Percentiles rank a stretch among this genome's conserved stretches.
These are phyloP conservation scores for Tolypocladium amazonense DNA, from an alignment of 2,329 filamentous ascomycete species.

Conservation along the genomic window DNA sequence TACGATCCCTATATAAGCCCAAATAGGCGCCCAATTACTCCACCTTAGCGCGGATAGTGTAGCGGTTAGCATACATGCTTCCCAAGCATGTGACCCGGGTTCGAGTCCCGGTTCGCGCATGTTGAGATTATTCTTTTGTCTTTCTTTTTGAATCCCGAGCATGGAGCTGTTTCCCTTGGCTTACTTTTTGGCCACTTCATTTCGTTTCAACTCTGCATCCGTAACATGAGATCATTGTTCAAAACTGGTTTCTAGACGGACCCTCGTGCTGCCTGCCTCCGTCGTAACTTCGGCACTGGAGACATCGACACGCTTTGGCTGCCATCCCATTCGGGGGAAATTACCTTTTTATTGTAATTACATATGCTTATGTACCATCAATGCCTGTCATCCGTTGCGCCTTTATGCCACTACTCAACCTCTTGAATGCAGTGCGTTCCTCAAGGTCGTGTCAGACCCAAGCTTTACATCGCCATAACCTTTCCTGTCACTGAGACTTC, in stretches of 20 bases:
- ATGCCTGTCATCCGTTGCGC: neutral
- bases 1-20: neutral
- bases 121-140: neutral
- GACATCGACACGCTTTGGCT: neutral
- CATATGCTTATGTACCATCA: neutral
- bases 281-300: neutral
- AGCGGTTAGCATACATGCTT: constrained; percentile 28
- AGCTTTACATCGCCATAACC: neutral
- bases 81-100: constrained; percentile 25
- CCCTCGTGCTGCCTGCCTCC: neutral
- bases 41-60: constrained; percentile 21
- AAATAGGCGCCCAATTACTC: constrained; percentile 2
- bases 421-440: neutral
- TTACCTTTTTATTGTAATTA: neutral
- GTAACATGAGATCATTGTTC: neutral
- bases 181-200: neutral
- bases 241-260: neutral
- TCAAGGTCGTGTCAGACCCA: neutral
- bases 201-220: neutral
- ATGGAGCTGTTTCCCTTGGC: neutral
- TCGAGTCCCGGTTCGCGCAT: constrained; percentile 25
- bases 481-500: neutral
- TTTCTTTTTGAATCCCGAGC: constrained; percentile 2
- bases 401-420: neutral
- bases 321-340: no score